Evolutionary conservation across 495 filamentous ascomycete genomes (phyloP), one percentile per base, ranked within the genome.

Genomic region (Podospora anserina): DNA sequence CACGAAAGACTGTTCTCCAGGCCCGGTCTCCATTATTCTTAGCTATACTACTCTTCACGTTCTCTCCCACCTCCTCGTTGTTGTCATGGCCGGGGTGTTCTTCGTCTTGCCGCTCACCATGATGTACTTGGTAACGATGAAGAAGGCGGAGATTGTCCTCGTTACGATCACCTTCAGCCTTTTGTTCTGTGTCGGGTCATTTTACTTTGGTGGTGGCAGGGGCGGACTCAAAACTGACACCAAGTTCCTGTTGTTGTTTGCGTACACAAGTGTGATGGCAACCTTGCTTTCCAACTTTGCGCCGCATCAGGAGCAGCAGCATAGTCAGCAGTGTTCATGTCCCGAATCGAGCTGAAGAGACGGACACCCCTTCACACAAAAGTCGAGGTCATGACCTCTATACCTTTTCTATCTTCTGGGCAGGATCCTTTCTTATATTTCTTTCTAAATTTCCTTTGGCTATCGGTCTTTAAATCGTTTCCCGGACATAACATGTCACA

Each of bases 221-320:
- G 56, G 56, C 19, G 18, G 56, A 4, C 19, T 59, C 18, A 59
- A 20, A 6, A 61, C 59, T 15, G 59, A 61, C 18, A 26, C 26
- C 59, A 61, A 61, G 27, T 61, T 61, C 26, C 32, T 61, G 23
- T n/a, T 61, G 7, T 30, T 61, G 7, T 61, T 61, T 61, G 59
- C 59, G 9, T 34, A 61, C 23, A 61, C 59, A 28, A 30, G 59
- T 18, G 59, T 61, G 23, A 61, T 61, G 59, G 59, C 59, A 18
- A 61, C 59, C 1, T 30, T 61, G 20, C 59, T 61, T 4, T 61
- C 59, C 6, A 61, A 61, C 26, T 61, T 61, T 23, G 39, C 39
- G 13, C 39, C 9, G 1, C 39, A 49, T 49, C 39, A 18, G 9
- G 39, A 18, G 39, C 39, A 49, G 32, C 20, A 23, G 23, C 23